Evolutionary conservation across 2,329 filamentous ascomycete genomes (phyloP).

Genomic region (Claviceps arundinis): DNA sequence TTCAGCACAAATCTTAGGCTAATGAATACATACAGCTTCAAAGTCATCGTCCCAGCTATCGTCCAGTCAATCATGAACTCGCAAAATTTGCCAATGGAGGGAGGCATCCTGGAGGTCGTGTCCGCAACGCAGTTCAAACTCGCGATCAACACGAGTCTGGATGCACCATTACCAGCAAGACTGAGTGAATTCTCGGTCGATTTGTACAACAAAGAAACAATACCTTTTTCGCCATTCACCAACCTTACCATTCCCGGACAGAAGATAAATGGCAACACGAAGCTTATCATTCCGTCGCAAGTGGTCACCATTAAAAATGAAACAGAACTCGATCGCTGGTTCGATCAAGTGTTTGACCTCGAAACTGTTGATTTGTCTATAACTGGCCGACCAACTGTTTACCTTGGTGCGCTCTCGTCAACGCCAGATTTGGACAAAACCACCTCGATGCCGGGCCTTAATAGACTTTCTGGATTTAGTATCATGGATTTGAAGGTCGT

Average conservation of each 20-base stretch:
- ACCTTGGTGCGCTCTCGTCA: constrained; percentile 26
- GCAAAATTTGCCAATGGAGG: constrained; percentile 25
- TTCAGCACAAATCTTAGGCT: background rate
- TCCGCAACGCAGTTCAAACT: constrained; percentile 21
- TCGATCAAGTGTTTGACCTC: constrained; percentile 26
- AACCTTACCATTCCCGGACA: constrained; percentile 8
- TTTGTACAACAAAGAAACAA: constrained; percentile 26
- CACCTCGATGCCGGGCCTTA: constrained; percentile 25
- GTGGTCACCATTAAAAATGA: constrained; percentile 23
- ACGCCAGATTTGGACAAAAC: constrained; percentile 27
- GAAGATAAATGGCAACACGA: constrained; percentile 22
- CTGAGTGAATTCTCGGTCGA: constrained; percentile 25
- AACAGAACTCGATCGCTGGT: constrained; percentile 25
- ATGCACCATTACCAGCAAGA: constrained; percentile 23
- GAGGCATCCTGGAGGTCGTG: constrained; percentile 21
- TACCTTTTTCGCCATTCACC: constrained; percentile 10
- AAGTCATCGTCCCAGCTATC: constrained; percentile 31
- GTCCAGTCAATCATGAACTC: constrained; percentile 29
- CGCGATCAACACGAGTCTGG: constrained; percentile 22
- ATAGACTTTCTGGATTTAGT: constrained; percentile 25
- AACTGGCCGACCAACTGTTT: constrained; percentile 22
- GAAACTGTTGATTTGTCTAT: constrained; percentile 23
- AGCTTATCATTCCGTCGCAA: constrained; percentile 21
- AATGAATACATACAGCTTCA: constrained; percentile 22
- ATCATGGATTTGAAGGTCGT: constrained; percentile 25